A percentile compares a stretch with the other conserved stretches of the same genome.
Evolutionary conservation across 2,329 filamentous ascomycete species (phyloP).

Genomic region (Alternaria dauci): DNA sequence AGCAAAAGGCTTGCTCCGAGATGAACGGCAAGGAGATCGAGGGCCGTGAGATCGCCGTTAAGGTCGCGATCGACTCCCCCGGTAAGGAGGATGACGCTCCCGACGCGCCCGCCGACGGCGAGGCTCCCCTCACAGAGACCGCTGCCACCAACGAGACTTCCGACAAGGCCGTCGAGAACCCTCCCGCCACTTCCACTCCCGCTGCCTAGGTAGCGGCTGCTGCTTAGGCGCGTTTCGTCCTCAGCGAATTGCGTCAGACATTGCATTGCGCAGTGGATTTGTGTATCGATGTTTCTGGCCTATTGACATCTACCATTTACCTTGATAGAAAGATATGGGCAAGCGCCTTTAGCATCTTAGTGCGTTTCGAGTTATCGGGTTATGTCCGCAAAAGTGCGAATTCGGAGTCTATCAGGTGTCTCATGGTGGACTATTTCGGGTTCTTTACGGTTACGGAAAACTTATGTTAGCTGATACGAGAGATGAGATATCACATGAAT

Average conservation of each 20-base stretch:
- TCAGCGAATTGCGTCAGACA: constrained; percentile 26
- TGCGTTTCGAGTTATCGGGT: constrained; percentile 37
- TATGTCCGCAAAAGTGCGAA: constrained; percentile 42
- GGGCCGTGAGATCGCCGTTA: constrained; percentile 98
- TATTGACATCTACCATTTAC: constrained; percentile 42
- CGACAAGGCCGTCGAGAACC: constrained; percentile 32
- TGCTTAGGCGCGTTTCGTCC: constrained; percentile 24
- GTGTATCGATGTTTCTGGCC: constrained; percentile 30
- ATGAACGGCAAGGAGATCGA: constrained; percentile 99
- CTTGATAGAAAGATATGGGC: constrained; percentile 43
- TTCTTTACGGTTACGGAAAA: constrained; percentile 34
- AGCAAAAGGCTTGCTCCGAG: constrained; percentile 95
- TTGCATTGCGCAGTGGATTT: constrained; percentile 37
- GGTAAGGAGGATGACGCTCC: constrained; percentile 91
- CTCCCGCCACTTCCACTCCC: constrained; percentile 38
- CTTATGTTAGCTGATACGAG: constrained; percentile 33
- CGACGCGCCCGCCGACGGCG: constrained; percentile 54
- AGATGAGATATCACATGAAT: constrained; percentile 24
- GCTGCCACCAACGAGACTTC: constrained; percentile 29
- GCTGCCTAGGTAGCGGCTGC: constrained; percentile 45
- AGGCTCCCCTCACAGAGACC: constrained; percentile 45
- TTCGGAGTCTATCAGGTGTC: constrained; percentile 43
- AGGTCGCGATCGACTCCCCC: constrained; percentile 99
- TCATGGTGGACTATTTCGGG: constrained; percentile 37
- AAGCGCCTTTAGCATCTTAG: constrained; percentile 37